phyloP scores from a whole-genome alignment of 305 asterid species.

The Coffea humblotiana region DNA sequence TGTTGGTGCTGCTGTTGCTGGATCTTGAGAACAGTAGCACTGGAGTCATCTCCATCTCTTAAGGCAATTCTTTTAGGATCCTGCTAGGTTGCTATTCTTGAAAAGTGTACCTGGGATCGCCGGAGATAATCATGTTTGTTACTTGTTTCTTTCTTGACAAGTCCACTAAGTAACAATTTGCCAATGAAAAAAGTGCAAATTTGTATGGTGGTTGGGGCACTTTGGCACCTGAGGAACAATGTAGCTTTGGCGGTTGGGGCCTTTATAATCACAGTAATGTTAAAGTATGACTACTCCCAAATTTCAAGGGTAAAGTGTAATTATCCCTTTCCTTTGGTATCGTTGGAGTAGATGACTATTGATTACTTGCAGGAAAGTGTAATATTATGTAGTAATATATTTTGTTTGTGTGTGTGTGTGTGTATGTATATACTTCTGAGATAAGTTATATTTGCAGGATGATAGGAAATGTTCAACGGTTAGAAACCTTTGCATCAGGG shows the following conservation, averaged over 20 bases:
- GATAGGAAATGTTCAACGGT: conserved; percentile 29
- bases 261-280: no score
- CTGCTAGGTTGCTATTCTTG: background rate
- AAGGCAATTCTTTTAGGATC: conserved; percentile 43
- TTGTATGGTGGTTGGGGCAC: background rate
- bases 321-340: no score
- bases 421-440: background rate
- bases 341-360: background rate
- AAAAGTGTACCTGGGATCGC: background rate
- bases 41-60: conserved; percentile 67
- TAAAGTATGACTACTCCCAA: no score
- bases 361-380: background rate
- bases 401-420: no score
- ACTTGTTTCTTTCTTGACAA: background rate
- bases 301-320: no score
- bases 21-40: conserved; percentile 57
- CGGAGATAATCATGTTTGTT: background rate
- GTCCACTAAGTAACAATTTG: background rate
- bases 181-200: background rate
- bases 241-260: background rate
- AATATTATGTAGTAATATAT: background rate
- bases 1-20: conserved; percentile 66
- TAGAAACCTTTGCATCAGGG: conserved; percentile 42
- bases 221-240: background rate
- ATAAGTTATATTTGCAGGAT: conserved; percentile 32